Conservation (phyloP, 495 filamentous ascomycete genomes). For the Neurospora sp. region DNA sequence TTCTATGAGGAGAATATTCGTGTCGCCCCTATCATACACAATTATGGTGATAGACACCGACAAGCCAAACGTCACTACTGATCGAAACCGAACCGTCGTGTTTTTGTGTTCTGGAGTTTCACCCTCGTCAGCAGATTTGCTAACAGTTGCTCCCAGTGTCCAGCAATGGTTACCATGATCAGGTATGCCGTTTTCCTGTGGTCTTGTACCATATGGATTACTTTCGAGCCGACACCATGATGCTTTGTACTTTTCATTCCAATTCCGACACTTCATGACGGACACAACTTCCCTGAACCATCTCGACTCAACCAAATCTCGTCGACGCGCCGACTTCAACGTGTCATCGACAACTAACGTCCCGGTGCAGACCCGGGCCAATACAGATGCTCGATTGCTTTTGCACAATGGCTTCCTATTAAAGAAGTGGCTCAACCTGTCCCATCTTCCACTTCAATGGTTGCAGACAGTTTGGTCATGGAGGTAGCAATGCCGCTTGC, state of each 20-base stretch:
- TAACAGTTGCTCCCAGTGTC: conserved; percentile 13
- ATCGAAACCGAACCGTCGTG: conserved; percentile 20
- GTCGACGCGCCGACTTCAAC: not conserved
- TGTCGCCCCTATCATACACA: conserved; percentile 92
- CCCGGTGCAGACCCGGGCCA: not conserved
- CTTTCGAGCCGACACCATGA: conserved; percentile 30
- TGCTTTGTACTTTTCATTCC: conserved; percentile 52
- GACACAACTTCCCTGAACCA: conserved; percentile 36
- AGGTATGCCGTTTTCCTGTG: not conserved
- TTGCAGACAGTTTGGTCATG: not conserved
- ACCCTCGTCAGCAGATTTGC: not conserved
- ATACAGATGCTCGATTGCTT: conserved; percentile 17
- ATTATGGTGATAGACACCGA: conserved; percentile 79
- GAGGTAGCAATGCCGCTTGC: not conserved
- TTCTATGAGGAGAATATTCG: conserved; percentile 65
- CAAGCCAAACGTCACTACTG: conserved; percentile 86
- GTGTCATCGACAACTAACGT: not conserved
- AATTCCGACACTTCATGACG: conserved; percentile 45
- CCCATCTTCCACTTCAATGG: not conserved
- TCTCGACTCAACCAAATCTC: conserved; percentile 19
- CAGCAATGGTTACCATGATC: not conserved
- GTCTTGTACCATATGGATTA: not conserved
- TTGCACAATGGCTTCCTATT: not conserved
- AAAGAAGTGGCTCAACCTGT: not conserved
- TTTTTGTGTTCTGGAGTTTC: conserved; percentile 1